These are phyloP conservation scores for Cornus suecica DNA, from an alignment of 148 eudicot species.

Conservation along the genomic window DNA sequence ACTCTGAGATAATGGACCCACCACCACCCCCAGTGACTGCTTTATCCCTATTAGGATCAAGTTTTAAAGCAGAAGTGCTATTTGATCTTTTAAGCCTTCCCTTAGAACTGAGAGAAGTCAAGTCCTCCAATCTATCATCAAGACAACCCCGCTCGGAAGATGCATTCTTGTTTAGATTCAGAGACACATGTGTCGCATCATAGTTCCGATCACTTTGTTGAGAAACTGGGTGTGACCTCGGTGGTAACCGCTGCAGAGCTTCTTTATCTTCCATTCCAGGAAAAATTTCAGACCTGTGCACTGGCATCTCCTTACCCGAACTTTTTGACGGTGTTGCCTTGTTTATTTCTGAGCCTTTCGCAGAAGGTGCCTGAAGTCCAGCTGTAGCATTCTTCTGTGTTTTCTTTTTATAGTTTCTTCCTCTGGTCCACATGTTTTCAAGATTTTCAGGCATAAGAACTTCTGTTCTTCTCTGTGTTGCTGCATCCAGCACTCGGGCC, in stretches of 20 bases:
- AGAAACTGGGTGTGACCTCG: slow-evolving; percentile 31
- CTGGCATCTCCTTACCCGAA: slow-evolving; percentile 21
- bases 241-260: slow-evolving; percentile 24
- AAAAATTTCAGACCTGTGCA: slow-evolving; percentile 16
- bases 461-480: slow-evolving; percentile 94
- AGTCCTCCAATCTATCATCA: slow-evolving; percentile 25
- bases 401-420: slow-evolving; percentile 83
- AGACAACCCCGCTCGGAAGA: slow-evolving; percentile 24
- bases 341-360: slow-evolving; percentile 15
- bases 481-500: slow-evolving; percentile 85
- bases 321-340: slow-evolving; percentile 13
- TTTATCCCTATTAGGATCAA: slow-evolving; percentile 35
- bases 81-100: slow-evolving; percentile 70
- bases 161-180: slow-evolving; percentile 21
- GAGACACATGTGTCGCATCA: slow-evolving; percentile 21
- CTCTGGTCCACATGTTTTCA: slow-evolving; percentile 95
- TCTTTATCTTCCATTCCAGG: slow-evolving; percentile 30
- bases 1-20: slow-evolving; percentile 62
- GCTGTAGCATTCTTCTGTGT: slow-evolving; percentile 41
- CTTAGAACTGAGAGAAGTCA: slow-evolving; percentile 21
- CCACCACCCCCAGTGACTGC: slow-evolving; percentile 35
- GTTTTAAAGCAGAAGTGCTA: slow-evolving; percentile 72
- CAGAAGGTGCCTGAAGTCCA: slow-evolving; percentile 31
- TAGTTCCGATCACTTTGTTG: slow-evolving; percentile 23
- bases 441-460: slow-evolving; percentile 96